Conservation (phyloP, 2,329 filamentous ascomycete species). For the Nannizzia gypsea region DNA sequence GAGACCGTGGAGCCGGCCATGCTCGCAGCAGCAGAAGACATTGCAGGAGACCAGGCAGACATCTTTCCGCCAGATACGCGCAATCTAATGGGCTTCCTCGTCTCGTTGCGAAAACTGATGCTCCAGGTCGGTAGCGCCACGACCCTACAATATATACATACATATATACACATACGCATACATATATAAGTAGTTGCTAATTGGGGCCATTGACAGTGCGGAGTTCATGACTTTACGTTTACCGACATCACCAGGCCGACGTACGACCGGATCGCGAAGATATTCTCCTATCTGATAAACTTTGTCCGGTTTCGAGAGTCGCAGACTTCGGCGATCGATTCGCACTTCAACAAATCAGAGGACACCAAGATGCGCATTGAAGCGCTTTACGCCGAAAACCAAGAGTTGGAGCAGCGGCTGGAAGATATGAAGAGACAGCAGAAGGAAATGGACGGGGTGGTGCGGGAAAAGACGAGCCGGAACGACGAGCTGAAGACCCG, state of each 20-base stretch:
- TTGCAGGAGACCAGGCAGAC: slow-evolving; percentile 68
- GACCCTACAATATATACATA: neutral
- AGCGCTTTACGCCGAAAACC: slow-evolving; percentile 70
- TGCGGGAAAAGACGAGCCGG: slow-evolving; percentile 70
- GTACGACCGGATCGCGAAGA: slow-evolving; percentile 79
- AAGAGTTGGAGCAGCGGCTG: slow-evolving; percentile 69
- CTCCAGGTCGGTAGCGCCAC: slow-evolving; percentile 47
- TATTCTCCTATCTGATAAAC: slow-evolving; percentile 97
- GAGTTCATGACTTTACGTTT: slow-evolving; percentile 87
- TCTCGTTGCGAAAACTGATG: slow-evolving; percentile 66
- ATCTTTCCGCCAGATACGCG: slow-evolving; percentile 76
- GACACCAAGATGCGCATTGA: slow-evolving; percentile 80
- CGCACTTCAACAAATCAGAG: slow-evolving; percentile 86
- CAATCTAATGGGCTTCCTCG: slow-evolving; percentile 92
- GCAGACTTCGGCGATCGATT: slow-evolving; percentile 77
- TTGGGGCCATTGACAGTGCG: too few relatives aligned
- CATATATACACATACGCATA: neutral
- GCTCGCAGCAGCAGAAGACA: slow-evolving; percentile 74
- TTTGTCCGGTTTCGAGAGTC: slow-evolving; percentile 95
- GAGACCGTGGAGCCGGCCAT: slow-evolving; percentile 92
- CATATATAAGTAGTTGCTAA: too few relatives aligned
- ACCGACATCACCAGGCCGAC: slow-evolving; percentile 84
- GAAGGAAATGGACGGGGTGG: slow-evolving; percentile 65
- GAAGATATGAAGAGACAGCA: slow-evolving; percentile 71
- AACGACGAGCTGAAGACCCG: slow-evolving; percentile 80